Evolutionary conservation across 768 basidiomycete species (phyloP).

Genomic region (Calocybe gangraenosa): DNA sequence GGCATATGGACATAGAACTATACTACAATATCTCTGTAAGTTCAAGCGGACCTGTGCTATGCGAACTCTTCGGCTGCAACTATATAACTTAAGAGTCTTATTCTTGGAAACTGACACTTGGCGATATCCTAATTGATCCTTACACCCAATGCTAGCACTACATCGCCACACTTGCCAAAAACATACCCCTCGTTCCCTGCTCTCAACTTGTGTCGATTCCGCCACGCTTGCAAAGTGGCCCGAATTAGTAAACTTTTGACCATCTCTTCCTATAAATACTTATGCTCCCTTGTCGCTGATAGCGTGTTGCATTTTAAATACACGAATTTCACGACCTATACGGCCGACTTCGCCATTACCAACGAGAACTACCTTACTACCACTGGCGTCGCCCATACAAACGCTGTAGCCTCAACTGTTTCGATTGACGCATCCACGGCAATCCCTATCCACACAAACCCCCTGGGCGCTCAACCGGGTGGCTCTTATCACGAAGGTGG

Average conservation of each 20-base stretch:
- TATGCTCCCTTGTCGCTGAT: not conserved
- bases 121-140: not conserved
- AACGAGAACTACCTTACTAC: slow-evolving; percentile 16
- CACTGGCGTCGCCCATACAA: slow-evolving; percentile 16
- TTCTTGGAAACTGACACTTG: not conserved
- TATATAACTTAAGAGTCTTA: not conserved
- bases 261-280: not conserved
- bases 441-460: slow-evolving; percentile 6
- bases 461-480: slow-evolving; percentile 12
- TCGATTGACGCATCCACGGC: not conserved
- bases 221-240: slow-evolving; percentile 20
- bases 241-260: slow-evolving; percentile 25
- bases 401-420: slow-evolving; percentile 7
- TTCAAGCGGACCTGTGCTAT: slow-evolving; percentile 4
- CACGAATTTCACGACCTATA: slow-evolving; percentile 35
- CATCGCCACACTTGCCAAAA: slow-evolving; percentile 38
- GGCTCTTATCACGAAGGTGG: slow-evolving; percentile 8
- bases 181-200: slow-evolving; percentile 32
- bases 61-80: not conserved
- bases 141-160: slow-evolving; percentile 28
- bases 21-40: slow-evolving; percentile 36
- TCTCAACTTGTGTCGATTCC: slow-evolving; percentile 30
- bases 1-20: slow-evolving; percentile 41
- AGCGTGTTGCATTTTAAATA: slow-evolving; percentile 32
- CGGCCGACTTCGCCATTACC: slow-evolving; percentile 46